Base-by-base conservation (phyloP, 106 monocot species). In the Acanthochlamys bracteata region DNA sequence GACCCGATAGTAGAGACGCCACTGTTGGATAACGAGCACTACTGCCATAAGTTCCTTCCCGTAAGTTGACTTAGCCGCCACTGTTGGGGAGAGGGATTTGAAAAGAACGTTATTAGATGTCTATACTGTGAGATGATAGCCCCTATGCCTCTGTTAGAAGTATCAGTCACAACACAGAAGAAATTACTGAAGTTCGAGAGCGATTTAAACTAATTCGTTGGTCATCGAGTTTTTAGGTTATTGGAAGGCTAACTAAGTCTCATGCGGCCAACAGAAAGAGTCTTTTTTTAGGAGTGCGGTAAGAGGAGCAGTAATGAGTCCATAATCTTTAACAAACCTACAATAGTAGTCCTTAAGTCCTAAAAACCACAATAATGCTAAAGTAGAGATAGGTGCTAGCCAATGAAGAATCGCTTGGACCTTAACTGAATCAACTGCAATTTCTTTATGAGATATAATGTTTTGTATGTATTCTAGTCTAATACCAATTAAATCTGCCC, bases 61-160 rank as follows among this genome's bases (percentile, higher is more conserved):
- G 17, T 67, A 67, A 4, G 66, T 54, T 14, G 65, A 46, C 11
- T 3, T 9, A 13, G 14, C 3, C 0, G 2, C 1, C 13, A 24
- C 17, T 12, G 1, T 8, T 10, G 1, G 14, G 21, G 24, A 6
- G 17, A 67, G 3, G 4, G 24, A 0, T 25, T 15, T 8, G 53
- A 54, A 53, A 67, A 54, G 26, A 53, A 67, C 0, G 66, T 27
- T 4, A 67, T 10, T 7, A 53, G 66, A 25, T 14, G 66, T n/a
- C 20, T 4, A 10, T 33, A 1, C 26, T 67, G 53, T 1, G 20
- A 14, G 4, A 54, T 6, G 23, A 67, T 26, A 4, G 26, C 24
- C 4, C 66, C 66, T 17, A 67, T 55, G 25, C 53, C 53, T 3
- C 8, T 25, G 7, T 53, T 33, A 9, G 24, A 67, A 11, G 53